Evolutionary conservation across 2,329 filamentous ascomycete genomes (phyloP), one percentile per base, ranked within the genome.

Genomic region (Neophaeococcomyces mojaviensis): DNA sequence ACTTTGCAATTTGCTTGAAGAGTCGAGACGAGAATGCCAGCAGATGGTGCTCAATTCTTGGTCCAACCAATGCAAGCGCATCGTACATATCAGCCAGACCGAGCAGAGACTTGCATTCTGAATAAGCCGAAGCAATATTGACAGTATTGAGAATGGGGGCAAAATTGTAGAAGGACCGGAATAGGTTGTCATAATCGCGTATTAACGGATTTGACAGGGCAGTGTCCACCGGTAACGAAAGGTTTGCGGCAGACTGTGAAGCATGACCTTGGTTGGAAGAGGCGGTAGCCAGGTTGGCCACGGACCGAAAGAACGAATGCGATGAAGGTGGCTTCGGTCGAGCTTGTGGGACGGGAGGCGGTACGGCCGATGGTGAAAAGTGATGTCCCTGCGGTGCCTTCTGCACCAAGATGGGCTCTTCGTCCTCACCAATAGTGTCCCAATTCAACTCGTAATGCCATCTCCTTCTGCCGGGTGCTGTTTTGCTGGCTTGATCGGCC

Each of bases 1-100:
- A 96, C 66, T 95, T 96, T 43, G 89, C 88, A 52, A 96, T 94
- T 66, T 96, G 90, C 65, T 92, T 94, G 84, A 89, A 96, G 2
- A 97, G 75, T 1, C 88, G 79, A 18, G 84, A 86, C 58, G 92
- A 88, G 63, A 96, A 97, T 57, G 92, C 87, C 13, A 97, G 72
- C 12, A 97, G 74, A 64, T 97, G 90, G 68, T 97, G 89, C 65
- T 96, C 90, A 36, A 96, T 86, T 31, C 90, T 79, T 1, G 87
- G 86, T 0, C 89, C 89, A 7, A 94, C 88, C 13, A 96, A 88
- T 24, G 82, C 75, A 10, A 96, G 76, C 12, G 89, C 88, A 62
- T 95, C 89, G 68, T 96, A 96, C 71, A 92, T 87, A 66, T 96
- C 89, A n/a, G 88, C 90, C 15, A 96, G 74, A 10, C 81, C 79